phyloP scores from a whole-genome alignment of 495 filamentous ascomycete species.

The Penicillium lagena region DNA sequence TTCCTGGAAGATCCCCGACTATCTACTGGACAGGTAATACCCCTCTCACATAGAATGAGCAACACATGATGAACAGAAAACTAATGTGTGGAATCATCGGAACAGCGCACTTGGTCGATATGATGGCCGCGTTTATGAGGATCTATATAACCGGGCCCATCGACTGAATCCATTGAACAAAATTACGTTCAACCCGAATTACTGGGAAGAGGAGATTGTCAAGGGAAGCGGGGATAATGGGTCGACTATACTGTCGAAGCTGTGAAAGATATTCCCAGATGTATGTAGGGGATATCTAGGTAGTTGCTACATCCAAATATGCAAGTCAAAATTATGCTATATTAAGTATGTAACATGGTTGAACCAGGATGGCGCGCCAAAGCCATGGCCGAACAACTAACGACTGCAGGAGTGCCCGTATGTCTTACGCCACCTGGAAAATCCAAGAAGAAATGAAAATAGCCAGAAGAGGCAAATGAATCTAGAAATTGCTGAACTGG shows the following conservation, averaged over 20 bases:
- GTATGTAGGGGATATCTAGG: too few relatives aligned
- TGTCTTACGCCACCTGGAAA: too few relatives aligned
- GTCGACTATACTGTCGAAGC: slow-evolving; percentile 15
- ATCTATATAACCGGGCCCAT: slow-evolving; percentile 40
- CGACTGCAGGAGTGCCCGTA: too few relatives aligned
- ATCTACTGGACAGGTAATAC: slow-evolving; percentile 33
- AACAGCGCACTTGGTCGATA: slow-evolving; percentile 35
- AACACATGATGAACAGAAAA: too few relatives aligned
- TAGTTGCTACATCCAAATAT: too few relatives aligned
- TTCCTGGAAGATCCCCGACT: slow-evolving; percentile 43
- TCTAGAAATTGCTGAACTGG: slow-evolving; percentile 42
- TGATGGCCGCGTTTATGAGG: slow-evolving; percentile 45
- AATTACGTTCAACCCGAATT: slow-evolving; percentile 41
- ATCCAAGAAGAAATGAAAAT: too few relatives aligned
- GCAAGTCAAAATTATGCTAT: too few relatives aligned
- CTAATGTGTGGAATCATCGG: too few relatives aligned
- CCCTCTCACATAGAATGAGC: too few relatives aligned
- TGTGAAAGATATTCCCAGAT: slow-evolving; percentile 4
- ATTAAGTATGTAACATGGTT: too few relatives aligned
- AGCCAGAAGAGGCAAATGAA: background rate
- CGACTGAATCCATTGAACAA: slow-evolving; percentile 39
- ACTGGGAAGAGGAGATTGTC: slow-evolving; percentile 45
- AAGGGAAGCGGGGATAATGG: slow-evolving; percentile 24
- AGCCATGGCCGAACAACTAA: too few relatives aligned
- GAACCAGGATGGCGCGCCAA: too few relatives aligned